Evolutionary conservation across 1,284 basidiomycete genomes (phyloP).

Genomic region (Melampsora americana): DNA sequence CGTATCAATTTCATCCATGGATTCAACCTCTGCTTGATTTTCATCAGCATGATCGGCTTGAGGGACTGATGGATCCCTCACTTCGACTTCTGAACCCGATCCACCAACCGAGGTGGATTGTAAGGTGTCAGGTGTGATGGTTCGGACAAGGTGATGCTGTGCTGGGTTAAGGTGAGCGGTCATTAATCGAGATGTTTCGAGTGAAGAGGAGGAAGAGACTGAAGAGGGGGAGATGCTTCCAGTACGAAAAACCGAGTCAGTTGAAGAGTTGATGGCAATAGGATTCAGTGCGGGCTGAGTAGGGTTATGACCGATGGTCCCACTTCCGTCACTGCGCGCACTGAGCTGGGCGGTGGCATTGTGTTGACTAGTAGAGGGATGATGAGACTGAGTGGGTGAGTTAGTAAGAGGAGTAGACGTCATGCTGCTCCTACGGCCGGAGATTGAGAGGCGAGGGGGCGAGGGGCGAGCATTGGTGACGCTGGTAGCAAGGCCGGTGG

Average conservation of each 20-base stretch:
- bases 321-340: not conserved
- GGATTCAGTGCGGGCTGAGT: not conserved
- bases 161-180: constrained; percentile 18
- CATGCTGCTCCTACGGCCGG: not conserved
- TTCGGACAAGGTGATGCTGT: constrained; percentile 10
- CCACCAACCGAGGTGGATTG: constrained; percentile 6
- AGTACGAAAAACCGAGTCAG: constrained; percentile 13
- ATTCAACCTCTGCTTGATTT: not conserved
- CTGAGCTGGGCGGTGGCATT: not conserved
- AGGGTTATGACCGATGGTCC: not conserved
- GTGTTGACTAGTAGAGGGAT: not conserved
- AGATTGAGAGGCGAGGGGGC: constrained; percentile 13
- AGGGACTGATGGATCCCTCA: not conserved
- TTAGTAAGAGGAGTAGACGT: not conserved
- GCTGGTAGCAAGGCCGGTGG: constrained; percentile 44
- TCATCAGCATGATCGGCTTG: not conserved
- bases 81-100: not conserved
- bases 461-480: constrained; percentile 30
- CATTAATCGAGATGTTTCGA: constrained; percentile 29
- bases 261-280: constrained; percentile 17
- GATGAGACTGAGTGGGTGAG: not conserved
- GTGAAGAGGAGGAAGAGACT: constrained; percentile 38
- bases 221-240: constrained; percentile 44
- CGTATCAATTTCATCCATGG: not conserved
- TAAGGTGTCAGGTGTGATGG: constrained; percentile 12